Percentiles rank a stretch among this genome's conserved stretches.
phyloP scores from a whole-genome alignment of 1,284 basidiomycete species.

The Salmacisia buchloeana region DNA sequence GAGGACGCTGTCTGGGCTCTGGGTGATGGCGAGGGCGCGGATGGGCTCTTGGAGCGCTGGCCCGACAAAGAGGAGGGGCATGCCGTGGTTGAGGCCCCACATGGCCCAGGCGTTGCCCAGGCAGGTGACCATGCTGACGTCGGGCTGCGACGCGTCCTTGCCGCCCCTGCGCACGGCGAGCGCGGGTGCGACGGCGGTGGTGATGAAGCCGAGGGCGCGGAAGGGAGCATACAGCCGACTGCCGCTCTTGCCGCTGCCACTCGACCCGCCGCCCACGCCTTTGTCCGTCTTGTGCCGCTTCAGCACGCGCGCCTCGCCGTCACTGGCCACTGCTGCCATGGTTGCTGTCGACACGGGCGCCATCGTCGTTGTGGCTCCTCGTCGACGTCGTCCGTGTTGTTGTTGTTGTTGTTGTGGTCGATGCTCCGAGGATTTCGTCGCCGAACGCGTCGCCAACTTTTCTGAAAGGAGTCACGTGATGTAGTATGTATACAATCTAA shows the following conservation, averaged over 20 bases:
- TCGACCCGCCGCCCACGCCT: not conserved
- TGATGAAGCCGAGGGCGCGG: constrained; percentile 84
- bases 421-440: no score
- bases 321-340: no score
- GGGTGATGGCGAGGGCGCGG: constrained; percentile 60
- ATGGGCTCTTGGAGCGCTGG: constrained; percentile 72
- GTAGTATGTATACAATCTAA: no score
- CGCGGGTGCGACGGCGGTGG: constrained; percentile 83
- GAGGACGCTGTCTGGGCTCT: constrained; percentile 83
- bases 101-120: constrained; percentile 87
- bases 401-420: no score
- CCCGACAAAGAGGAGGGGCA: constrained; percentile 90
- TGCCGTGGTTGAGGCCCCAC: constrained; percentile 83
- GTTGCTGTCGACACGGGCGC: no score
- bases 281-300: constrained; percentile 6
- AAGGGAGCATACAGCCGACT: constrained; percentile 79
- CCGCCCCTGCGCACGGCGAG: constrained; percentile 68
- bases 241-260: not conserved
- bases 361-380: no score
- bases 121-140: constrained; percentile 71
- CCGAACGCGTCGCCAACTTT: no score
- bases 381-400: no score
- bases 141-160: constrained; percentile 66
- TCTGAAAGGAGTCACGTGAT: no score
- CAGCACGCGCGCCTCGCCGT: not conserved